Base-by-base conservation (phyloP, 1,284 basidiomycete species). In the Ceratobasidium papillatum region DNA sequence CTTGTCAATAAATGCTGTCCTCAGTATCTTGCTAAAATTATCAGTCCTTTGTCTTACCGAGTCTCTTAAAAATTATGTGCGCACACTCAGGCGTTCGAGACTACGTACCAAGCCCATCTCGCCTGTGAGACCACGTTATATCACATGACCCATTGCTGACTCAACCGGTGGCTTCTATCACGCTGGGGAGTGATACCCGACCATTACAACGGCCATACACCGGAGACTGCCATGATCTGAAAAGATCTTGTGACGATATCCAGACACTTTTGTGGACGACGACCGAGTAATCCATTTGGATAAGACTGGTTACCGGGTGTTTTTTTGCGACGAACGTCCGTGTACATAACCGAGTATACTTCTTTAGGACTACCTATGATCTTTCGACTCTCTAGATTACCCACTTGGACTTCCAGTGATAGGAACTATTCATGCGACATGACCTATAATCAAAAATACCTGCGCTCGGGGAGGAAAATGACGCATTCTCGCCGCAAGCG, bases 281-380 rank as follows among this genome's bases (percentile, higher is more conserved):
- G 25, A 27, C n/a, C 12, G 43, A 43, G 34, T 49, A 34, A 32
- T 72, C 61, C 45, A 38, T 51, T 56, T 56, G 69, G 12, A 4
- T 2, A 51, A 4, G 12, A n/a, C 2, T 62, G 58, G 58, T 72
- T 56, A 72, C 69, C 58, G 47, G 69, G 56, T 36, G 9, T 41
- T 17, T 32, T 30, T 27, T n/a, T 17, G 51, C 65, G 65, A 68
- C 47, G 56, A 56, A 56, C 65, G 32, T 54, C 65, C 65, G 65
- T 4, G 36, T 32, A 38, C 30, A 47, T 19, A 25, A 45, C 43
- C 45, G 32, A 51, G 17, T 51, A 41, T 38, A 11, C 49, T 25
- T 38, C 64, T 66, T 22, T 27, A 0, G n/a, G 25, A 3, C 45
- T n/a, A 4, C 8, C 4, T 47, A n/a, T 47, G 19, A 3, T 4